Evolutionary conservation across 805 yeast genomes (phyloP).

Genomic region (Deakozyma indianensis): DNA sequence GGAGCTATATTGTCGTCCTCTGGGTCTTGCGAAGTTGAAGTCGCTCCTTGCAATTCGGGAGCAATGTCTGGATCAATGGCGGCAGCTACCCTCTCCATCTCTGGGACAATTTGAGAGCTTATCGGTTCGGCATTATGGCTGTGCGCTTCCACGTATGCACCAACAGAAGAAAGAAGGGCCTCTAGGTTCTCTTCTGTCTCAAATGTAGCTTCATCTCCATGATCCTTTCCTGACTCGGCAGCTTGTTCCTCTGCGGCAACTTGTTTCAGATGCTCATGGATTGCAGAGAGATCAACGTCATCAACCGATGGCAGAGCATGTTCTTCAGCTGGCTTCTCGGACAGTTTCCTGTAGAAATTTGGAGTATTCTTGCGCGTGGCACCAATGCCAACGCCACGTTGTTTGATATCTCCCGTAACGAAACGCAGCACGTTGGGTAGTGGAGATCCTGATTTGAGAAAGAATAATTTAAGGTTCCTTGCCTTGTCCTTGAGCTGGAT

Average conservation of each 20-base stretch:
- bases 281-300: constrained; percentile 1
- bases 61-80: background rate
- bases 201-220: background rate
- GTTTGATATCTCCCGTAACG: constrained; percentile 65
- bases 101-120: too few relatives aligned
- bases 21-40: too few relatives aligned
- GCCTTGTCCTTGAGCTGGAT: constrained; percentile 95
- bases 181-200: background rate
- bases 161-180: background rate
- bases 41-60: background rate
- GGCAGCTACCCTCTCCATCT: background rate
- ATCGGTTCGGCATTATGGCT: background rate
- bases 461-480: constrained; percentile 85
- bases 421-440: constrained; percentile 67
- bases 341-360: background rate
- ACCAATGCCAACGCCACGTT: constrained; percentile 5
- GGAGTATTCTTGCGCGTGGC: background rate
- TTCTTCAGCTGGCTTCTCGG: constrained; percentile 1
- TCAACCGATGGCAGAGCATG: background rate
- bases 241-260: constrained; percentile 1
- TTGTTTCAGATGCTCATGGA: constrained; percentile 1
- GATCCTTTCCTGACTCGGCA: background rate
- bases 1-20: background rate
- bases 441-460: constrained; percentile 56
- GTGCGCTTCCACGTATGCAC: background rate